phyloP scores from a whole-genome alignment of 2,329 filamentous ascomycete genomes.

The Corinectria fuckeliana region DNA sequence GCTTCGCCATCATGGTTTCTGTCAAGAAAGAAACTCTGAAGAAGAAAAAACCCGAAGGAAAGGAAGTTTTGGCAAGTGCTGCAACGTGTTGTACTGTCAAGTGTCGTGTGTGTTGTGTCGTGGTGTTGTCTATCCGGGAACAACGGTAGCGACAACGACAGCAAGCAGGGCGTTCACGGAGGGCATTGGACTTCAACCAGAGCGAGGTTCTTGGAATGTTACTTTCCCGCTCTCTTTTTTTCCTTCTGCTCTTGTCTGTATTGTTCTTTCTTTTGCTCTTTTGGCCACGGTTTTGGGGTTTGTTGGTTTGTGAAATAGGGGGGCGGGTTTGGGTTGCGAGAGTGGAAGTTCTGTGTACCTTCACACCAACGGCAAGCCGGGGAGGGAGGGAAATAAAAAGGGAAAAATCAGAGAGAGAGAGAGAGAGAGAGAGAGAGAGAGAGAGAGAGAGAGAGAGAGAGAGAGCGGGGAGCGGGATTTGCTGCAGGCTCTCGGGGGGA shows the following conservation, averaged over 20 bases:
- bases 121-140: slow-evolving; percentile 26
- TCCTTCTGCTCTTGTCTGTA: not conserved
- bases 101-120: not conserved
- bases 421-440: not conserved
- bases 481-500: too few species aligned
- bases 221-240: not conserved
- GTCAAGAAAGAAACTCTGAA: not conserved
- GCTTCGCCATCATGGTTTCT: slow-evolving; percentile 50
- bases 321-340: not conserved
- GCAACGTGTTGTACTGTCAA: not conserved
- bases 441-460: not conserved
- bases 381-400: not conserved
- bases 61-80: not conserved
- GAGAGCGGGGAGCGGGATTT: not conserved
- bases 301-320: not conserved
- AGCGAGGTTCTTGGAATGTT: not conserved
- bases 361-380: slow-evolving; percentile 1
- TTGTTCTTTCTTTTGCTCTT: not conserved
- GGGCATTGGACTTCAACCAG: slow-evolving; percentile 23
- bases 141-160: slow-evolving; percentile 26
- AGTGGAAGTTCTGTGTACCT: slow-evolving; percentile 18
- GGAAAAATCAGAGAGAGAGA: not conserved
- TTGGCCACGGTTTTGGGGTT: not conserved
- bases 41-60: not conserved
- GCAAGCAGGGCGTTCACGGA: slow-evolving; percentile 7